Evolutionary conservation across 257 asterid genomes (phyloP), one percentile per base, ranked within the genome.

Genomic region (Solanum pinnatisectum): DNA sequence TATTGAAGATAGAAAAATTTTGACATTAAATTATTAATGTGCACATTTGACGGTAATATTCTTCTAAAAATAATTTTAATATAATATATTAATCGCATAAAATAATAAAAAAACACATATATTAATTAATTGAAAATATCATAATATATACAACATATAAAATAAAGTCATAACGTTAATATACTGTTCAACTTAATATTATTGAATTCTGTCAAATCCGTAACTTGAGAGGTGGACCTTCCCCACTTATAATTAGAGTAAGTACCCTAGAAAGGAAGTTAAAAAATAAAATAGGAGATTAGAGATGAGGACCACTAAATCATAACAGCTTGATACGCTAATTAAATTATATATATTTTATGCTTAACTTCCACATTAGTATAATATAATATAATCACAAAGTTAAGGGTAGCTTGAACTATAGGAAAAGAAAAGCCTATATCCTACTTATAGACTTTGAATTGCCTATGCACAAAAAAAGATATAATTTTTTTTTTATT

Each of bases 221-320:
- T 56, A 56, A 56, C 1, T 56, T 56, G n/a, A 18, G n/a, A 56
- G 10, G n/a, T 72, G 15, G 23, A 72, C 23, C 44, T 10, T 5
- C 27, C 7, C 1, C 10, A 10, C 25, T 14, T 25, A 40, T 49
- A 52, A 2, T 56, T 56, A 56, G 37, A 25, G 10, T n/a, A n/a
- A 16, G 39, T 81, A 81, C 40, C 65, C 85, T 44, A 27, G 27
- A 8, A 44, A 2, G 25, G 70, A 49, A 49, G 68, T 81, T 81
- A 46, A 81, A 81, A 81, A 49, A 81, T 44, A 8, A 81, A 81
- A 49, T 16, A 27, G 70, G 86, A 65, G 90, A 65, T 32, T 86
- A 52, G 87, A 85, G 39, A 74, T 37, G 15, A 91, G 95, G 96
- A 91, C 96, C 96, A 93, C 94, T 77, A 83, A 92, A 93, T 92